phyloP scores from a whole-genome alignment of 192 early-diverging fungal species.

The Oehlia diaphana region DNA sequence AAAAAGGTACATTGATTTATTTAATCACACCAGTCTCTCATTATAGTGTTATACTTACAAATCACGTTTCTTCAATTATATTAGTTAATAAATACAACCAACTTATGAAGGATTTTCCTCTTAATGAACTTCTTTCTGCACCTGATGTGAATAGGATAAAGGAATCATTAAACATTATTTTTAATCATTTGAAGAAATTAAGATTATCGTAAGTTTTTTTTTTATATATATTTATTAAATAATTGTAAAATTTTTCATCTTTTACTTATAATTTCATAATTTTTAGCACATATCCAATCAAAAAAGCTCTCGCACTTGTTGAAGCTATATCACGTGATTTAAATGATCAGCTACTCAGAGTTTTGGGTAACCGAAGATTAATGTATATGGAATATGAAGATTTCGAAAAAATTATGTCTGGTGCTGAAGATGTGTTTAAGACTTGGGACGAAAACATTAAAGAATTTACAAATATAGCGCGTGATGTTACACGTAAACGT shows the following conservation, averaged over 20 bases:
- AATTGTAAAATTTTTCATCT: background rate
- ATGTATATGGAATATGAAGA: conserved; percentile 94
- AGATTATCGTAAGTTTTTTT: conserved; percentile 80
- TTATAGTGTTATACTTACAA: background rate
- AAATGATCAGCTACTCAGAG: conserved; percentile 87
- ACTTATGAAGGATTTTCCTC: conserved; percentile 98
- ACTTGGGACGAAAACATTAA: conserved; percentile 96
- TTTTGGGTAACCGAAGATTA: conserved; percentile 83
- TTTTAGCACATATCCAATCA: conserved; percentile 77
- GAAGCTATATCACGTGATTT: conserved; percentile 95
- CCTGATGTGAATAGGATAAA: conserved; percentile 87
- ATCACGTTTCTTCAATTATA: conserved; percentile 2
- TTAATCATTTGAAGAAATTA: conserved; percentile 96
- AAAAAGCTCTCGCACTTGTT: conserved; percentile 88
- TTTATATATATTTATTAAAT: no score
- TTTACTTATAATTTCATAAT: background rate
- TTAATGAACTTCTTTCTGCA: conserved; percentile 94
- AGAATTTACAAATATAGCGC: conserved; percentile 92
- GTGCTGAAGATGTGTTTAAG: conserved; percentile 84
- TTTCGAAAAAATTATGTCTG: conserved; percentile 83
- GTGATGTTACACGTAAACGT: conserved; percentile 89
- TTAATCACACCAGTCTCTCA: background rate
- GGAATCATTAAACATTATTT: conserved; percentile 78
- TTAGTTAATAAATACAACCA: conserved; percentile 90
- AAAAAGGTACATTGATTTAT: conserved; percentile 54